phyloP scores from a whole-genome alignment of 805 yeast species.

The Limtongia smithiae region DNA sequence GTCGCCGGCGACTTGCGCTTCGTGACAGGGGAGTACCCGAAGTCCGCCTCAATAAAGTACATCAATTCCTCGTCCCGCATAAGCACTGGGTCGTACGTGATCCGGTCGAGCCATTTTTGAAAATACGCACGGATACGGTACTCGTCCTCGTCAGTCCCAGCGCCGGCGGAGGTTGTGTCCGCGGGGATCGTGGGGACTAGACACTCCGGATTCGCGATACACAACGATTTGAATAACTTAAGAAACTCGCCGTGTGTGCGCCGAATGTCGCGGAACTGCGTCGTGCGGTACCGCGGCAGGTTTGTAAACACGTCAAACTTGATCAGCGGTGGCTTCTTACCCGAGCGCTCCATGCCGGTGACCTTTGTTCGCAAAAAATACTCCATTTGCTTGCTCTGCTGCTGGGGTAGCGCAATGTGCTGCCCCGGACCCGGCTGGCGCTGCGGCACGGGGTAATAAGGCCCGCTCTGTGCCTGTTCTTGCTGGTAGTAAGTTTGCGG shows the following conservation, averaged over 20 bases:
- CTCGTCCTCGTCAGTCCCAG: conserved; percentile 78
- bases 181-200: conserved; percentile 87
- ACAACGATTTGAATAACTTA: conserved; percentile 70
- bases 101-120: conserved; percentile 83
- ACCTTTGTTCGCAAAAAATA: conserved; percentile 47
- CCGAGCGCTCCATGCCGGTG: conserved; percentile 66
- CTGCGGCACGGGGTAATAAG: background rate
- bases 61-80: conserved; percentile 84
- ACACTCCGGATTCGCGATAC: conserved; percentile 81
- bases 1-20: conserved; percentile 66
- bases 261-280: conserved; percentile 65
- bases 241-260: conserved; percentile 77
- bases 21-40: conserved; percentile 60
- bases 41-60: conserved; percentile 75
- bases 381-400: conserved; percentile 29
- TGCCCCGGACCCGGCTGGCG: background rate
- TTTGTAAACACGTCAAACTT: conserved; percentile 67
- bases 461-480: background rate
- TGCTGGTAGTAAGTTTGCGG: conserved; percentile 8
- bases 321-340: conserved; percentile 74
- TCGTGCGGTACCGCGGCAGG: conserved; percentile 71
- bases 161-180: conserved; percentile 71
- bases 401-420: conserved; percentile 9
- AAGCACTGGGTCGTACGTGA: conserved; percentile 71
- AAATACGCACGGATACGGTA: conserved; percentile 53